phyloP scores from a whole-genome alignment of 306 rosid species.

The Acacia confusa region DNA sequence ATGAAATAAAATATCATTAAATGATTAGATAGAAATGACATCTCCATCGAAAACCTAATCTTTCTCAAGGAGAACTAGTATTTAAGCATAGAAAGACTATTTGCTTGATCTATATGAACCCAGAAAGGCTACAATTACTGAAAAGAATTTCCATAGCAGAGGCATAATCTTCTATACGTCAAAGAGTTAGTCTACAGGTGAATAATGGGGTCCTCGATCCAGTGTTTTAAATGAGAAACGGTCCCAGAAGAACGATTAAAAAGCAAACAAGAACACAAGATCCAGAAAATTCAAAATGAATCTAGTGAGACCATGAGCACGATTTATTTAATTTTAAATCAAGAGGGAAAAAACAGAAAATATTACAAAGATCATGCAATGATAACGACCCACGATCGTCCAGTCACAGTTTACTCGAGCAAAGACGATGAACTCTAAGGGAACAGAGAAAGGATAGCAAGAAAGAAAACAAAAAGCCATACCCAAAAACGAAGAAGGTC shows the following conservation, averaged over 20 bases:
- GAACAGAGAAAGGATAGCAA: not conserved
- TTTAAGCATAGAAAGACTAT: not conserved
- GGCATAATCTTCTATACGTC: not conserved
- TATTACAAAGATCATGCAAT: not conserved
- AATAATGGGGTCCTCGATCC: not conserved
- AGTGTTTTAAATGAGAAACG: not conserved
- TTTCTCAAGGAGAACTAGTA: not conserved
- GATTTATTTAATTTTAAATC: not conserved
- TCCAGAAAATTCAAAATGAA: slow-evolving; percentile 21
- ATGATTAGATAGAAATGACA: not conserved
- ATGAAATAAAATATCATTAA: not conserved
- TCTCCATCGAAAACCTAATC: not conserved
- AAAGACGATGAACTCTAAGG: not conserved
- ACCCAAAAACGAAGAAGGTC: slow-evolving; percentile 15
- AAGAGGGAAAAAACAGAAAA: not conserved
- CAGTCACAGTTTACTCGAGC: not conserved
- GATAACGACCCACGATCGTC: not conserved
- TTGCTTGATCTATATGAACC: slow-evolving; percentile 5
- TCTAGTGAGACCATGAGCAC: not conserved
- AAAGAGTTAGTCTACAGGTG: not conserved
- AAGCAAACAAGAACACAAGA: slow-evolving; percentile 34
- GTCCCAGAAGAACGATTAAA: not conserved
- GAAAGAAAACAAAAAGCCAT: not conserved
- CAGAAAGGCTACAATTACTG: not conserved
- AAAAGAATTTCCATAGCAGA: not conserved